Base-by-base conservation (phyloP, 2,329 filamentous ascomycete species). In the Ophiostoma pallidulum region DNA sequence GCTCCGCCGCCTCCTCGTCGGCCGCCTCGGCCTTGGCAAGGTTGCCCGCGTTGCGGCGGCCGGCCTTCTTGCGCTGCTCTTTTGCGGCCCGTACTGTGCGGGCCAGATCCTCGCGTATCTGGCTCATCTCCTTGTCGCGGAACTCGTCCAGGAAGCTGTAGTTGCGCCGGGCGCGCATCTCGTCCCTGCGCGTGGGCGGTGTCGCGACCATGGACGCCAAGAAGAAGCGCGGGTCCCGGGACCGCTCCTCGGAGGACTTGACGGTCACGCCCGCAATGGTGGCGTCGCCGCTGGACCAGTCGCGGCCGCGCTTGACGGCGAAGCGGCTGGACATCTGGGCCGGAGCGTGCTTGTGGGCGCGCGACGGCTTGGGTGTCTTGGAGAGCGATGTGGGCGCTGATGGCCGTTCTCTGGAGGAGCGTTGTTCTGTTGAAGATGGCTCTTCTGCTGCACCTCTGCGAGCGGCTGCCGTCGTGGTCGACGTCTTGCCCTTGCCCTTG, bases 61-160 rank as follows among this genome's bases (percentile, higher is more conserved):
- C 54, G 83, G 28, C 31, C 42, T 44, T 38, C 22, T 50, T 47
- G 36, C 45, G 45, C 40, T 46, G 48, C 35, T 32, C 18, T 45
- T 54, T 55, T 41, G 41, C 49, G n/a, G 43, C 24, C 14, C 50
- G 46, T 67, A 85, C 88, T n/a, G 66, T 62, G 62, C 69, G 69
- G 61, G 78, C 80, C 59, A 92, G 75, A 36, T 81, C 75, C 8
- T 69, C 71, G 56, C 80, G 80, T 44, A 98, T 70, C 54, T 86
- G 76, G 48, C 77, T 75, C 64, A 97, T 84, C 66, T 98, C 92
- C n/a, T 76, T 74, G 19, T 82, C 80, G 51, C 86, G 80, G 68
- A 97, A 97, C 52, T 87, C 83, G 57, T 90, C 80, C 44, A 98
- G 69, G 68, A 98, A 98, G 3, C 80, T 74, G 66, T 98, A 98